These are phyloP conservation scores for Aspergillus heteromorphus DNA, from an alignment of 495 filamentous ascomycete genomes.

Conservation along the genomic window DNA sequence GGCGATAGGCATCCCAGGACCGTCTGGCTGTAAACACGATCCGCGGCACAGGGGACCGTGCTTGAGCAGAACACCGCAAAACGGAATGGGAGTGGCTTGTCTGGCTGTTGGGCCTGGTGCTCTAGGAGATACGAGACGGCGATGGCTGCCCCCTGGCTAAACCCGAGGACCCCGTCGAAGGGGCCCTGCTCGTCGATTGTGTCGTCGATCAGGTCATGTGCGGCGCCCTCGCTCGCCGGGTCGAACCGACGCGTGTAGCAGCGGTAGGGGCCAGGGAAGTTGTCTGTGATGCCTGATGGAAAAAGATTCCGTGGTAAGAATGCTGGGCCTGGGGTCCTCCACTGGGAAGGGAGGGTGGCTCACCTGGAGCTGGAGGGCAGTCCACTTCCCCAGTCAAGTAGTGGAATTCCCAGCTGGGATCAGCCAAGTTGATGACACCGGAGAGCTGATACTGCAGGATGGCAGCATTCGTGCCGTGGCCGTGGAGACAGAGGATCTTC, in stretches of 20 bases:
- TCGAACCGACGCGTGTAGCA: conserved; percentile 9
- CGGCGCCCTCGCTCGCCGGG: conserved; percentile 7
- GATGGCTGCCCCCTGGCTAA: conserved; percentile 14
- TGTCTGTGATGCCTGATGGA: conserved; percentile 4
- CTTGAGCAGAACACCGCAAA: conserved; percentile 18
- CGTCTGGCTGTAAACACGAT: background rate
- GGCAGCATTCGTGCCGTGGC: conserved; percentile 11
- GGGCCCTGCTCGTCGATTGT: conserved; percentile 17
- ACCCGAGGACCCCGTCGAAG: conserved; percentile 20
- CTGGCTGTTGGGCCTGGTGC: background rate
- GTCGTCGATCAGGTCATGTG: conserved; percentile 12
- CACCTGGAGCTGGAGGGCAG: conserved; percentile 10
- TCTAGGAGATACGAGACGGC: conserved; percentile 13
- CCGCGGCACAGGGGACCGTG: conserved; percentile 1
- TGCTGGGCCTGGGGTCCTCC: no score
- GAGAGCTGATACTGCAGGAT: conserved; percentile 16
- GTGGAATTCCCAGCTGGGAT: conserved; percentile 17
- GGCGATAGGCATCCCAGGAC: conserved; percentile 1
- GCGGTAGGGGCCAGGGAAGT: conserved; percentile 13
- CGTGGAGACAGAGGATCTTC: conserved; percentile 21
- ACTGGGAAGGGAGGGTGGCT: no score
- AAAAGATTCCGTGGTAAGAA: no score
- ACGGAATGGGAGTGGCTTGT: conserved; percentile 8
- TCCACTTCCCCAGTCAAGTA: conserved; percentile 12
- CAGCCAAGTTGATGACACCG: background rate